phyloP scores from a whole-genome alignment of 495 filamentous ascomycete species.

The Podospora australis region DNA sequence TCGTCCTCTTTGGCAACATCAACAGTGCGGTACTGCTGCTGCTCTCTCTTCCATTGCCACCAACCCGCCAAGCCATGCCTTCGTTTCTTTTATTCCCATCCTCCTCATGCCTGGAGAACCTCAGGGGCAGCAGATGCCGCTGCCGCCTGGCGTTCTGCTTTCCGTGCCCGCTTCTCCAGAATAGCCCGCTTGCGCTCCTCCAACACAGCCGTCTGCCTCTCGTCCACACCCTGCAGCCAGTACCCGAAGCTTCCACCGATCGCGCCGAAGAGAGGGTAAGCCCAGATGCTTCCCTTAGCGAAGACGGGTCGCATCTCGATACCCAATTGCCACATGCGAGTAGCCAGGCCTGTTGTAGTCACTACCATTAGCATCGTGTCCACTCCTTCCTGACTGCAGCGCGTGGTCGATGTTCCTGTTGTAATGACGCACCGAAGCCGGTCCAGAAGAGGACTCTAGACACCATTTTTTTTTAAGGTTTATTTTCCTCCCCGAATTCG shows the following conservation, averaged over 20 bases:
- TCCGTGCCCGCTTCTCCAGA: slow-evolving; percentile 80
- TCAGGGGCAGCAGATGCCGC: slow-evolving; percentile 16
- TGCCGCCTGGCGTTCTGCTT: slow-evolving; percentile 53
- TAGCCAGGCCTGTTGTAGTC: slow-evolving; percentile 73
- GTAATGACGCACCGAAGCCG: slow-evolving; percentile 73
- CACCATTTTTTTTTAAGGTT: slow-evolving; percentile 43
- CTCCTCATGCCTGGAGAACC: slow-evolving; percentile 18
- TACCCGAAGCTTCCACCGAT: slow-evolving; percentile 90
- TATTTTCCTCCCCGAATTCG: background rate
- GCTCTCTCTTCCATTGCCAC: too few species aligned
- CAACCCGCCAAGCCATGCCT: background rate
- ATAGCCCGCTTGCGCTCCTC: slow-evolving; percentile 67
- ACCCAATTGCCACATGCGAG: slow-evolving; percentile 91
- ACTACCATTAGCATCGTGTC: too few species aligned
- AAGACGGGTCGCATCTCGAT: slow-evolving; percentile 97
- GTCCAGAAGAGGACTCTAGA: slow-evolving; percentile 89
- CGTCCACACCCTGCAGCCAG: slow-evolving; percentile 84
- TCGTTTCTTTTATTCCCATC: background rate
- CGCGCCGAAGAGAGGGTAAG: slow-evolving; percentile 82
- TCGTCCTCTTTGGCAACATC: background rate
- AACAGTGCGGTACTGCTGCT: too few species aligned
- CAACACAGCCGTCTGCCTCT: slow-evolving; percentile 67
- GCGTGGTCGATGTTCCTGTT: slow-evolving; percentile 2
- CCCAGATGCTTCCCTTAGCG: slow-evolving; percentile 68
- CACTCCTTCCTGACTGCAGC: too few species aligned